Conservation (phyloP, 768 basidiomycete genomes). For the Termitomyces sp. region DNA sequence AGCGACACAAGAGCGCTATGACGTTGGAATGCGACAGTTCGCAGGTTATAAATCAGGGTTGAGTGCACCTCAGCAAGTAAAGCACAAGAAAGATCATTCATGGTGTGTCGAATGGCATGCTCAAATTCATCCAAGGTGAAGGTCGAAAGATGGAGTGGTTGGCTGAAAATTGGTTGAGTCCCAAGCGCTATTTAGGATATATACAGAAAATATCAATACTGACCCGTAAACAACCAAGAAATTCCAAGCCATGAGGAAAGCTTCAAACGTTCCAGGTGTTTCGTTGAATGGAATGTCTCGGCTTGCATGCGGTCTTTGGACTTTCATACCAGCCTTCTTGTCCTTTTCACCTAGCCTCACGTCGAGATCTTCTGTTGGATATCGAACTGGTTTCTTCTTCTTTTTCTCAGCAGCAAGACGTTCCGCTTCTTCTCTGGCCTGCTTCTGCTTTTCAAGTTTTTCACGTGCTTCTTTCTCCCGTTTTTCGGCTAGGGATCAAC, state of each 20-base stretch:
- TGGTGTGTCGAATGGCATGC: conserved; percentile 73
- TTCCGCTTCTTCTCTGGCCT: conserved; percentile 67
- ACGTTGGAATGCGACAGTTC: conserved; percentile 73
- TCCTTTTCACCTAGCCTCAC: conserved; percentile 76
- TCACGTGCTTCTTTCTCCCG: conserved; percentile 66
- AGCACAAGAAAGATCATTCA: conserved; percentile 60
- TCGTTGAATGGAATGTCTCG: conserved; percentile 66
- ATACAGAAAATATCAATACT: conserved; percentile 16
- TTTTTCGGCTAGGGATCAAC: conserved; percentile 43
- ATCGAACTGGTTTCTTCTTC: conserved; percentile 86
- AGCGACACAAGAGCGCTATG: conserved; percentile 73
- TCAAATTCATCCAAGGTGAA: conserved; percentile 95
- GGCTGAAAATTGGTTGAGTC: conserved; percentile 37
- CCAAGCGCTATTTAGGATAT: background rate
- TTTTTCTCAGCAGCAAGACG: conserved; percentile 71
- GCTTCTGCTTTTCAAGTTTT: conserved; percentile 59
- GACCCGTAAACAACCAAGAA: conserved; percentile 93
- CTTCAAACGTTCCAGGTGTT: conserved; percentile 63
- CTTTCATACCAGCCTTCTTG: conserved; percentile 68
- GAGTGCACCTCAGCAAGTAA: conserved; percentile 88
- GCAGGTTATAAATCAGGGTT: conserved; percentile 80
- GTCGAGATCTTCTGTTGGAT: conserved; percentile 91
- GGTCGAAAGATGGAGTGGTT: conserved; percentile 80
- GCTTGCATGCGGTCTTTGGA: conserved; percentile 63
- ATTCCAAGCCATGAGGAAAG: conserved; percentile 90